Conservation (phyloP, 768 basidiomycete species). For the button mushroom (Agaricus bisporus) region DNA sequence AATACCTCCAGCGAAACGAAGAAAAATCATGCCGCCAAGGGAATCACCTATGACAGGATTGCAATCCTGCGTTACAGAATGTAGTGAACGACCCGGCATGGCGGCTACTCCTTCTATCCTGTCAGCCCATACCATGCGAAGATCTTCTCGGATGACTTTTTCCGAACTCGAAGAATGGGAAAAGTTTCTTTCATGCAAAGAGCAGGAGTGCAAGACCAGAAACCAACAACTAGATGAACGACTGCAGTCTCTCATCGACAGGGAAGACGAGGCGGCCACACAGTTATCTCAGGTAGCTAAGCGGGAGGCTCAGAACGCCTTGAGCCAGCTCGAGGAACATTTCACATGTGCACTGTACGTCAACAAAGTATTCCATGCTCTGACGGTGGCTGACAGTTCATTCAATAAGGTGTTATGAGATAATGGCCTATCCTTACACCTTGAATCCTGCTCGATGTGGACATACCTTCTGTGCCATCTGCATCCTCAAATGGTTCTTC, state of each 20-base stretch:
- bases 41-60: neutral
- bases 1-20: neutral
- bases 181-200: constrained; percentile 27
- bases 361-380: constrained; percentile 4
- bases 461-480: constrained; percentile 63
- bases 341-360: constrained; percentile 62
- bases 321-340: constrained; percentile 53
- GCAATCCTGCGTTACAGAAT: constrained; percentile 1
- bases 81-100: neutral
- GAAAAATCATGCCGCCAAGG: neutral
- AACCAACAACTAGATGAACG: constrained; percentile 35
- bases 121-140: constrained; percentile 12
- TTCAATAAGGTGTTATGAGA: constrained; percentile 53
- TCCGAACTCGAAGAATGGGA: constrained; percentile 34
- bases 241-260: constrained; percentile 28
- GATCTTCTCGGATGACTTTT: constrained; percentile 34
- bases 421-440: constrained; percentile 55
- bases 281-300: constrained; percentile 37
- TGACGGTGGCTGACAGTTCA: constrained; percentile 1
- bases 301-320: constrained; percentile 32
- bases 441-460: constrained; percentile 53
- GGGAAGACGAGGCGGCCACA: constrained; percentile 34
- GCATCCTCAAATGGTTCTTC: constrained; percentile 66
- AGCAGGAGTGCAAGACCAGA: constrained; percentile 33
- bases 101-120: neutral